Evolutionary conservation across 2,329 filamentous ascomycete species (phyloP).

Genomic region (Diaporthe sp.): DNA sequence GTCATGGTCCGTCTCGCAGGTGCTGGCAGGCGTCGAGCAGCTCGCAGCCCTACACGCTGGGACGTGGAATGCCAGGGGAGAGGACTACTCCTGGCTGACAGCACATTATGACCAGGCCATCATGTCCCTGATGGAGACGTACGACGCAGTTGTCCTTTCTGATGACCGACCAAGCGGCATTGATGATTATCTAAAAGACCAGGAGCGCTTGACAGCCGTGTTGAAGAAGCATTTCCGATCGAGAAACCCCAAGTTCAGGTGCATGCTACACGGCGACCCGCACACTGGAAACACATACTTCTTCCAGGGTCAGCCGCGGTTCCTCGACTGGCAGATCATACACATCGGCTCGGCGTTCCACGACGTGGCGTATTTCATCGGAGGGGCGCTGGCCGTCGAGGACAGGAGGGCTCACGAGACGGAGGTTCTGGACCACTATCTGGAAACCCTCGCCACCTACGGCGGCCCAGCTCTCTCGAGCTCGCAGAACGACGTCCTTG

Average conservation of each 20-base stretch:
- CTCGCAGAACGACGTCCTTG: constrained; percentile 43
- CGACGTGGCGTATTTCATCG: constrained; percentile 49
- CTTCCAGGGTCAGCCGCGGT: constrained; percentile 39
- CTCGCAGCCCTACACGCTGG: constrained; percentile 48
- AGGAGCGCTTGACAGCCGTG: constrained; percentile 42
- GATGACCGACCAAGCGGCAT: constrained; percentile 41
- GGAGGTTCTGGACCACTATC: constrained; percentile 47
- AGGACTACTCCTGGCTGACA: constrained; percentile 38
- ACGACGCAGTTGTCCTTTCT: constrained; percentile 39
- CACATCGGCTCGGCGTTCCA: constrained; percentile 49
- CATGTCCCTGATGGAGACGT: constrained; percentile 40
- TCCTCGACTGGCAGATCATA: constrained; percentile 51
- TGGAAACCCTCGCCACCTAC: constrained; percentile 39
- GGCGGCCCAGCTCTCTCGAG: constrained; percentile 43
- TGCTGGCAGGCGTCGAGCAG: constrained; percentile 48
- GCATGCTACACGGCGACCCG: constrained; percentile 48
- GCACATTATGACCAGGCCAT: constrained; percentile 40
- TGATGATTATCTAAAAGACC: constrained; percentile 42
- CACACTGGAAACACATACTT: constrained; percentile 50
- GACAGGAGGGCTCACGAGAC: constrained; percentile 47
- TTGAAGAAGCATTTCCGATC: constrained; percentile 45
- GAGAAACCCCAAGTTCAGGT: constrained; percentile 46
- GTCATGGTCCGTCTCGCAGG: constrained; percentile 45
- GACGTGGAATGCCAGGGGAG: constrained; percentile 39
- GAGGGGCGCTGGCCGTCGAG: constrained; percentile 45